Base-by-base conservation (phyloP, 768 basidiomycete species). In the Leccinum boreale region DNA sequence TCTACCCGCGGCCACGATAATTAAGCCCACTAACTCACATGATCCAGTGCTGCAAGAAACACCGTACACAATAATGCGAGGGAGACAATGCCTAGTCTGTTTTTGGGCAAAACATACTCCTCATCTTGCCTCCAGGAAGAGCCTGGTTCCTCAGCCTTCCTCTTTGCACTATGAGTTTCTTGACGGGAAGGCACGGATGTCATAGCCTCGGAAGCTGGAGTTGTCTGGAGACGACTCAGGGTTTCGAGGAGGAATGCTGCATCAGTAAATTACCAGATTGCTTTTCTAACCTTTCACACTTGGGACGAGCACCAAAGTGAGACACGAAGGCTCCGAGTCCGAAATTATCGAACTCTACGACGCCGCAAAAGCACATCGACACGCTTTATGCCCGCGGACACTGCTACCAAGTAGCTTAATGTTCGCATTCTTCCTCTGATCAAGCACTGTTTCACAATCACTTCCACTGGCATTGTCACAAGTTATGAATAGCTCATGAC, bases 51-150 rank as follows among this genome's bases (percentile, higher is more conserved):
- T 36, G 81, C 80, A 57, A 65, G 46, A 55, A 62, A 64, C 11
- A 66, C 63, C 3, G 59, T 65, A 51, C 66, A 66, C 63, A 61
- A 55, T 28, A 68, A 58, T 17, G 62, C 65, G 44, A 64, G 48
- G 49, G 63, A 54, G 4, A 68, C 65, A 28, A 61, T 39, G 14
- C 56, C 51, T 26, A 62, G 52, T 42, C 58, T 56, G 48, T 57
- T 63, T 45, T 51, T 28, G 4, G 83, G 84, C 14, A 85, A 64
- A n/a, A 77, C 70, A 52, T 85, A 83, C 23, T 76, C 74, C 60
- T 85, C 83, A 46, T 75, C 69, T 9, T 66, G 65, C 58, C 77
- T 81, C 83, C 83, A 85, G 45, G 82, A 79, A 24, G 77, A 71
- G 1, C 79, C 82, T 36, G 78, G 78, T 12, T 64, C 51, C 5